Evolutionary conservation across 1,284 basidiomycete species (phyloP).

Genomic region (Heterobasidion irregulare): DNA sequence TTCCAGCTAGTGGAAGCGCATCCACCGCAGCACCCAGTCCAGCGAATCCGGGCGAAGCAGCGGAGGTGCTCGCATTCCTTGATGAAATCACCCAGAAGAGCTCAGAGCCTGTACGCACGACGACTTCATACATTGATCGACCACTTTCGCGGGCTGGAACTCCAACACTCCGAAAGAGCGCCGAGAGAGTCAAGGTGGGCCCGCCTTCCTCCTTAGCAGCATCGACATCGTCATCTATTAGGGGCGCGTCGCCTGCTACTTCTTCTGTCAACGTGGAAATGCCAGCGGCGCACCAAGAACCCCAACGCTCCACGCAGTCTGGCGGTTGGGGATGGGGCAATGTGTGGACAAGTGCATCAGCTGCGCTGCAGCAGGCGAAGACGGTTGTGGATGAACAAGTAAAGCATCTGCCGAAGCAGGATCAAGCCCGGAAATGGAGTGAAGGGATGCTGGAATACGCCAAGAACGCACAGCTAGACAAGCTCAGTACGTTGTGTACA

Average conservation of each 20-base stretch:
- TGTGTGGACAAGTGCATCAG: conserved; percentile 82
- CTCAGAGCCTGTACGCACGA: conserved; percentile 55
- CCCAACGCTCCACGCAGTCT: conserved; percentile 17
- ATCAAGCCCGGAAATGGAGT: conserved; percentile 75
- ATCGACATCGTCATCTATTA: conserved; percentile 27
- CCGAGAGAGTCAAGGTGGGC: conserved; percentile 67
- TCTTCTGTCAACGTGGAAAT: conserved; percentile 14
- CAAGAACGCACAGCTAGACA: conserved; percentile 62
- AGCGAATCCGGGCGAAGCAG: conserved; percentile 50
- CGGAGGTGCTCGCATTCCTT: conserved; percentile 83
- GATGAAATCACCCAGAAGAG: conserved; percentile 92
- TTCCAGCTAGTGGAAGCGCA: conserved; percentile 13
- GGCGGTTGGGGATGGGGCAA: conserved; percentile 70
- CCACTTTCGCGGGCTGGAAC: conserved; percentile 62
- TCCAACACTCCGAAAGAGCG: conserved; percentile 67
- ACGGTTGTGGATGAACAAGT: conserved; percentile 88
- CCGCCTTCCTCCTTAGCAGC: conserved; percentile 29
- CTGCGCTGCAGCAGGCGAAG: conserved; percentile 82
- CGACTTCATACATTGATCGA: conserved; percentile 35
- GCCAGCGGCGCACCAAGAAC: conserved; percentile 12
- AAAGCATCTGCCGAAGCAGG: conserved; percentile 72
- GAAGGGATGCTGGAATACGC: conserved; percentile 35
- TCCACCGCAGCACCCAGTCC: conserved; percentile 15
- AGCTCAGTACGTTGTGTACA: conserved; percentile 48
- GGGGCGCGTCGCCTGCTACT: conserved; percentile 17